phyloP scores from a whole-genome alignment of 371 early-diverging fungal genomes.

The Nematocida sp. region DNA sequence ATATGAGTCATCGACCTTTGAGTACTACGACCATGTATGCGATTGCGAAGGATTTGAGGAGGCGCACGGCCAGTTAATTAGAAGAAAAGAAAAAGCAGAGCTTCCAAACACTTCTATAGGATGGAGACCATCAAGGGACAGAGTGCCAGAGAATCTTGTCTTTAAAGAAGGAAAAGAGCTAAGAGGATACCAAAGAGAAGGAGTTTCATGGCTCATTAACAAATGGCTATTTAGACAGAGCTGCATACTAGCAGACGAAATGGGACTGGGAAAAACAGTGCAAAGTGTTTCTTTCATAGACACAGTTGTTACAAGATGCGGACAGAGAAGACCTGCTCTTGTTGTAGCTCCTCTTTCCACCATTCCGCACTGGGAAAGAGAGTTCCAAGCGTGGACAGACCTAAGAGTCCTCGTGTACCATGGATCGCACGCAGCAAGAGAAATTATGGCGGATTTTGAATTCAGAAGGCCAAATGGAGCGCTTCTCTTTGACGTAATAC shows the following conservation, averaged over 20 bases:
- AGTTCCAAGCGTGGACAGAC: slow-evolving; percentile 86
- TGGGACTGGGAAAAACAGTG: slow-evolving; percentile 97
- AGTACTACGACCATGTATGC: slow-evolving; percentile 70
- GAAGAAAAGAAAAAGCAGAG: slow-evolving; percentile 56
- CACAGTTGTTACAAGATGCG: slow-evolving; percentile 80
- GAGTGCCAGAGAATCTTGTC: slow-evolving; percentile 35
- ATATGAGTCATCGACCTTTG: slow-evolving; percentile 83
- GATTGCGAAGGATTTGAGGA: slow-evolving; percentile 67
- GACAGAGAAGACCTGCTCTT: slow-evolving; percentile 73
- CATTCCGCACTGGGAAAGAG: slow-evolving; percentile 88
- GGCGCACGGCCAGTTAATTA: slow-evolving; percentile 61
- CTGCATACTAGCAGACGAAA: slow-evolving; percentile 96
- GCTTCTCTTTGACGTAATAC: slow-evolving; percentile 78
- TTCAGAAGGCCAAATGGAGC: slow-evolving; percentile 70
- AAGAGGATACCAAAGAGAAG: slow-evolving; percentile 88
- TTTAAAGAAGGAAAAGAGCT: slow-evolving; percentile 66
- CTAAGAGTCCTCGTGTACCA: slow-evolving; percentile 81
- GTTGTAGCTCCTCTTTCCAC: slow-evolving; percentile 94
- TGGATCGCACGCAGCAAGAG: slow-evolving; percentile 76
- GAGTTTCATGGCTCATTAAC: slow-evolving; percentile 96
- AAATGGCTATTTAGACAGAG: slow-evolving; percentile 87
- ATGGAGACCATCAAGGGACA: slow-evolving; percentile 64
- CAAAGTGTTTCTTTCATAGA: slow-evolving; percentile 83
- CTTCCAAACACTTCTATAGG: slow-evolving; percentile 55
- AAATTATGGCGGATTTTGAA: slow-evolving; percentile 71